These are phyloP conservation scores for Hymenoscyphus albidus DNA, from an alignment of 2,329 filamentous ascomycete species.

Conservation along the genomic window DNA sequence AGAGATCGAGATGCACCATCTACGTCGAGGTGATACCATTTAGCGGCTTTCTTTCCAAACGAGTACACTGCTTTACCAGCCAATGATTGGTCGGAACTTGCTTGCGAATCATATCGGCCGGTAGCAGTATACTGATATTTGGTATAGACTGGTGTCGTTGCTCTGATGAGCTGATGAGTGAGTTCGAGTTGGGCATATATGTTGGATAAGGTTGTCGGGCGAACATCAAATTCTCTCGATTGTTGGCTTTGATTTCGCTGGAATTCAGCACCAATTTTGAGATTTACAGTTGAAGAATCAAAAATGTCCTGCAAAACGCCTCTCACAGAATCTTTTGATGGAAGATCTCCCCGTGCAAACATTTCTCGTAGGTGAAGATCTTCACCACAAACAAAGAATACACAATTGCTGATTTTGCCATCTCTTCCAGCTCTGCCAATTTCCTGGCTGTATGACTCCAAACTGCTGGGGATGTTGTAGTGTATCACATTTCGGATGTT, in stretches of 20 bases:
- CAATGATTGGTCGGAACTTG: conserved; percentile 38
- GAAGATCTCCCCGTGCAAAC: conserved; percentile 57
- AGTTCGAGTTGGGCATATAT: conserved; percentile 60
- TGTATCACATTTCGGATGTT: conserved; percentile 48
- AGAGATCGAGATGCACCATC: conserved; percentile 35
- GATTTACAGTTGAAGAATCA: conserved; percentile 31
- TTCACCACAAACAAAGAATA: conserved; percentile 54
- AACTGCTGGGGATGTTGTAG: conserved; percentile 44
- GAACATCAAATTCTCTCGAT: conserved; percentile 50
- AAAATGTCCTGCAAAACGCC: conserved; percentile 51
- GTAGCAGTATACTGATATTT: conserved; percentile 48
- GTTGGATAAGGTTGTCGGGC: conserved; percentile 45
- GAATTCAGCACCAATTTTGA: conserved; percentile 42
- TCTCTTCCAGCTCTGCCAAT: conserved; percentile 54
- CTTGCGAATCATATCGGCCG: conserved; percentile 31
- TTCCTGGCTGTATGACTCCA: conserved; percentile 57
- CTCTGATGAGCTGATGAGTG: conserved; percentile 52
- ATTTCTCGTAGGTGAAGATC: conserved; percentile 57
- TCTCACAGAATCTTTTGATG: conserved; percentile 47
- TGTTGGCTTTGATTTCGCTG: conserved; percentile 45
- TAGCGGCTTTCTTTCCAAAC: conserved; percentile 40
- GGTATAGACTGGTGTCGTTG: conserved; percentile 54
- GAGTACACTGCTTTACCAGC: conserved; percentile 44
- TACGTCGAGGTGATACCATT: conserved; percentile 47
- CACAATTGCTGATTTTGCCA: conserved; percentile 50